Evolutionary conservation across 768 basidiomycete genomes (phyloP).

Genomic region (Kwoniella europaea): DNA sequence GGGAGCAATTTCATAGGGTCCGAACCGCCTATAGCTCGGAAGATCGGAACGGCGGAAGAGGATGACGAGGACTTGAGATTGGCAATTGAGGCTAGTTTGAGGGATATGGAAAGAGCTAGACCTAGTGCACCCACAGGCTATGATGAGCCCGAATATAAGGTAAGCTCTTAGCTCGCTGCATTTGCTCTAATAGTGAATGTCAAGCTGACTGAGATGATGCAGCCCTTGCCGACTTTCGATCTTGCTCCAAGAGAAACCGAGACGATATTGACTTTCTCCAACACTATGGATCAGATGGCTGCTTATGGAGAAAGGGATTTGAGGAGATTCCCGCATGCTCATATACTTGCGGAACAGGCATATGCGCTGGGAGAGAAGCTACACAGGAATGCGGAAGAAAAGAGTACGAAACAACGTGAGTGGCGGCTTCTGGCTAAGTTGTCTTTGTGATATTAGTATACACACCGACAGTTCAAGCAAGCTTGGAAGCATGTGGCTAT

Average conservation of each 20-base stretch:
- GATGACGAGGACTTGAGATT: slow-evolving; percentile 90
- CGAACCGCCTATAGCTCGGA: slow-evolving; percentile 63
- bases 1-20: slow-evolving; percentile 66
- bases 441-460: too few species aligned
- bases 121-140: slow-evolving; percentile 76
- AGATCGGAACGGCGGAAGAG: slow-evolving; percentile 66
- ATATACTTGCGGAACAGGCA: slow-evolving; percentile 82
- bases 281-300: slow-evolving; percentile 83
- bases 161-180: slow-evolving; percentile 21
- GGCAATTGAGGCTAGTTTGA: slow-evolving; percentile 91
- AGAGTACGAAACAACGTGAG: slow-evolving; percentile 87
- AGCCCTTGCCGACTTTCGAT: slow-evolving; percentile 76
- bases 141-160: slow-evolving; percentile 60
- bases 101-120: slow-evolving; percentile 67
- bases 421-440: too few species aligned
- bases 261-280: slow-evolving; percentile 85
- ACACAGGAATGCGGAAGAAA: slow-evolving; percentile 80
- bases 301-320: slow-evolving; percentile 78
- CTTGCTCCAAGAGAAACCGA: slow-evolving; percentile 80
- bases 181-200: slow-evolving; percentile 25
- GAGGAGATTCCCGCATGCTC: slow-evolving; percentile 79
- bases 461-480: too few species aligned
- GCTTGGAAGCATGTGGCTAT: too few species aligned
- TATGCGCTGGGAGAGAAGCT: slow-evolving; percentile 78
- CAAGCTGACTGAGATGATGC: slow-evolving; percentile 32